A percentile compares a stretch with the other conserved stretches of the same genome.
phyloP scores from a whole-genome alignment of 2,329 filamentous ascomycete species.

The Polytolypa hystricis region DNA sequence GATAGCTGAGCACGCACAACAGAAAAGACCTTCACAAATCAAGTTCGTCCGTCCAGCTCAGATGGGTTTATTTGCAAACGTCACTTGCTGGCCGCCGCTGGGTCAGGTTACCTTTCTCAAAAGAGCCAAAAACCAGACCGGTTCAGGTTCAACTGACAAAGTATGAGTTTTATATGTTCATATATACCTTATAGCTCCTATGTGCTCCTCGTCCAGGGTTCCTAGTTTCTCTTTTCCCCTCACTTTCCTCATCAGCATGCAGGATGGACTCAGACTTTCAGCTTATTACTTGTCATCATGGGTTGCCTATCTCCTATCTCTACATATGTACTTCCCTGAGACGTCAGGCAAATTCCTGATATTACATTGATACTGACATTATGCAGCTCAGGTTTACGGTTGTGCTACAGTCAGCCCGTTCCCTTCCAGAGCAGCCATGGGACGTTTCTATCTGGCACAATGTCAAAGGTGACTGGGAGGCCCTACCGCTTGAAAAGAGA shows the following conservation, averaged over 20 bases:
- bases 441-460: slow-evolving; percentile 69
- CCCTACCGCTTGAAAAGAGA: slow-evolving; percentile 43
- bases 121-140: slow-evolving; percentile 26
- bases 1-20: no score
- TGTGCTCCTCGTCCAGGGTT: no score
- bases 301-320: no score
- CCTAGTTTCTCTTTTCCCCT: no score
- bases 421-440: slow-evolving; percentile 49
- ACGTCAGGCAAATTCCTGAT: no score
- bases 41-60: slow-evolving; percentile 28
- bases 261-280: no score
- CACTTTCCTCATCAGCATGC: no score
- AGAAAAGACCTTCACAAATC: slow-evolving; percentile 20
- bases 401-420: slow-evolving; percentile 53
- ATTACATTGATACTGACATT: slow-evolving; percentile 13
- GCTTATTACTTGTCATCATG: no score
- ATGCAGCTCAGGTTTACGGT: slow-evolving; percentile 52
- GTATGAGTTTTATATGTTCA: no score
- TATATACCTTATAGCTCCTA: no score
- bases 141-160: no score
- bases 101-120: slow-evolving; percentile 59
- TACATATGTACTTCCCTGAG: no score
- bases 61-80: slow-evolving; percentile 42
- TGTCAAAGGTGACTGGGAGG: slow-evolving; percentile 44
- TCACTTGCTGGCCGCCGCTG: slow-evolving; percentile 59